Evolutionary conservation across 306 rosid species (phyloP), one percentile per base, ranked within the genome.

Genomic region (Fragaria iinumae): DNA sequence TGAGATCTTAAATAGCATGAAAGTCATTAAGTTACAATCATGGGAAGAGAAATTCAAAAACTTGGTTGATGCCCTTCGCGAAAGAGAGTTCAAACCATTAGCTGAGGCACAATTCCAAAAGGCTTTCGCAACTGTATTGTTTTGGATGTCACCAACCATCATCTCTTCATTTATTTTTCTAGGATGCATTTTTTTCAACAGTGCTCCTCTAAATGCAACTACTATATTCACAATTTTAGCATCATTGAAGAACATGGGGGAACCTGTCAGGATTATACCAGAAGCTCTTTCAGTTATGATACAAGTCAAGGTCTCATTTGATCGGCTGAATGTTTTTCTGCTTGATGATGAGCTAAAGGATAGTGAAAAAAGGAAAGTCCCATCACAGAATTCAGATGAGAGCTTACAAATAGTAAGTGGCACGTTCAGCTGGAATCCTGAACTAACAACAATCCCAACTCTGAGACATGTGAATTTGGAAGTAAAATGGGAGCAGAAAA

Each of bases 1-100:
- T 17, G 97, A 91, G 77, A 81, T 91, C 63, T 91, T 91, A 5
- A 91, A 91, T 60, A 91, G 82, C 52, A 93, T 91, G 93, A 93
- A 93, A 62, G 76, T 88, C 84, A 91, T 93, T 5, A 93, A 89
- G 78, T 73, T 93, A 20, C 96, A 93, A 67, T 93, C 97, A 0
- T 93, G 98, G 98, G 97, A 87, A 69, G 91, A 86, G 3, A 88
- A 89, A 11, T 93, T 93, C 74, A 87, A 86, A 76, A 80, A n/a
- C 48, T 52, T 74, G 57, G 76, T 91, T 0, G 87, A 93, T 63
- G 81, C 86, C 2, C 80, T 77, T 23, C 84, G 97, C 0, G 88
- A 79, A 9, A 71, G 71, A 16, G 97, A 93, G 75, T 88, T 93
- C 80, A 80, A 76, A 80, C 91, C 93, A 91, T 82, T 91, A 71